A percentile compares a stretch with the other conserved stretches of the same genome.
phyloP scores from a whole-genome alignment of 73 alveolate species.

The Paramecium sonneborni region DNA sequence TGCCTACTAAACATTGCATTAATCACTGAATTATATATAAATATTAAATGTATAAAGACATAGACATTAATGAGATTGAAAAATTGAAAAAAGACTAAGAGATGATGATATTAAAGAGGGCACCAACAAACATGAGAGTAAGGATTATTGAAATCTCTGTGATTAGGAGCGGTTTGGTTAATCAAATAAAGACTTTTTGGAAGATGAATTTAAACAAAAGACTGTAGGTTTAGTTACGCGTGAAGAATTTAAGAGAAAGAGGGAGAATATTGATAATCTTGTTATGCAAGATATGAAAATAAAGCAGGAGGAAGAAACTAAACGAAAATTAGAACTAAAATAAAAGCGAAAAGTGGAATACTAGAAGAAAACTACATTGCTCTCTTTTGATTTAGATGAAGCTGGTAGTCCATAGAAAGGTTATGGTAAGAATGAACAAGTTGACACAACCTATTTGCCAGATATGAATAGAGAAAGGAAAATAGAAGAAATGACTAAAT shows the following conservation, averaged over 20 bases:
- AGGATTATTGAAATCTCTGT: background rate
- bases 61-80: constrained; percentile 57
- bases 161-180: constrained; percentile 58
- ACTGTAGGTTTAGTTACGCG: constrained; percentile 43
- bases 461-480: constrained; percentile 50
- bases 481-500: constrained; percentile 39
- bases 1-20: constrained; percentile 50
- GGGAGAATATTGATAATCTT: constrained; percentile 35
- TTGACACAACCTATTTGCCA: constrained; percentile 42
- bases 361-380: constrained; percentile 14
- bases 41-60: constrained; percentile 44
- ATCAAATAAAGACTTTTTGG: constrained; percentile 47
- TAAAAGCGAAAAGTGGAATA: constrained; percentile 42
- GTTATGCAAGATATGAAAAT: background rate
- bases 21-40: constrained; percentile 15
- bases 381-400: constrained; percentile 29
- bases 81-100: constrained; percentile 29
- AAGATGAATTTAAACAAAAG: constrained; percentile 43
- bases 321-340: background rate
- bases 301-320: background rate
- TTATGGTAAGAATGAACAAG: constrained; percentile 12
- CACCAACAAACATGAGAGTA: constrained; percentile 47
- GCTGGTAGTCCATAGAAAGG: background rate
- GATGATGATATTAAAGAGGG: constrained; percentile 9
- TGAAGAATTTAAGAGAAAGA: constrained; percentile 45